Evolutionary conservation across 2,329 filamentous ascomycete genomes (phyloP), one percentile per base, ranked within the genome.

Genomic region (Clonostachys chloroleuca): DNA sequence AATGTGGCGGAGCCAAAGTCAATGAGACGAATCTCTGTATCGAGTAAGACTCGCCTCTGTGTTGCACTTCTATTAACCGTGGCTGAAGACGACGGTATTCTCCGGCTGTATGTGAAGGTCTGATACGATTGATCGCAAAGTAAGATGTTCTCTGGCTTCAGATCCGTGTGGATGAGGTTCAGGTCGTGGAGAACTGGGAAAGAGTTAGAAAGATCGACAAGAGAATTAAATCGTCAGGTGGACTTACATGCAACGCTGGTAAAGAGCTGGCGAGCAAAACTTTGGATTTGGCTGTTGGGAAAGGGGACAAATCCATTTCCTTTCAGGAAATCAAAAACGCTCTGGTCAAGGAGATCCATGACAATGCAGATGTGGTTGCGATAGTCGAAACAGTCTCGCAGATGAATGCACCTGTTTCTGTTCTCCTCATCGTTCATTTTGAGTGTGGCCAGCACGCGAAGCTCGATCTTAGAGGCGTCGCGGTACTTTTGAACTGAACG

Each of bases 311-410:
- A 99, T 54, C 83, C 81, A 62, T 97, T 97, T 60, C 86, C 85
- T 72, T 99, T 99, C 43, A 99, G 77, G 58, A 99, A 99, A 69
- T 99, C 94, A 64, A 99, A 99, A 45, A 99, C 92, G 59, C 92
- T 97, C 62, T 96, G 92, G 43, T 92, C 92, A 34, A 97, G 80
- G 5, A 86, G 68, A 54, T 86, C 81, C 81, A 84, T 86, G 47
- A 86, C 82, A 50, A 86, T 86, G 75, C 94, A 99, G 56, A 99
- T 97, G 63, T 99, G 94, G 48, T 95, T 94, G 43, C 92, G 83
- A 71, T 89, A 99, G 68, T 99, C 94, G 69, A 99, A 99, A 66
- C 91, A 96, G 60, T 99, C 94, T 39, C 92, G 83, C 39, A 99
- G 75, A 65, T 99, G 94, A 54, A 99, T 99, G 70, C 94, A 99